Evolutionary conservation across 1,284 basidiomycete species (phyloP), one percentile per base, ranked within the genome.

Genomic region (Erythrobasidium hasegawianum): DNA sequence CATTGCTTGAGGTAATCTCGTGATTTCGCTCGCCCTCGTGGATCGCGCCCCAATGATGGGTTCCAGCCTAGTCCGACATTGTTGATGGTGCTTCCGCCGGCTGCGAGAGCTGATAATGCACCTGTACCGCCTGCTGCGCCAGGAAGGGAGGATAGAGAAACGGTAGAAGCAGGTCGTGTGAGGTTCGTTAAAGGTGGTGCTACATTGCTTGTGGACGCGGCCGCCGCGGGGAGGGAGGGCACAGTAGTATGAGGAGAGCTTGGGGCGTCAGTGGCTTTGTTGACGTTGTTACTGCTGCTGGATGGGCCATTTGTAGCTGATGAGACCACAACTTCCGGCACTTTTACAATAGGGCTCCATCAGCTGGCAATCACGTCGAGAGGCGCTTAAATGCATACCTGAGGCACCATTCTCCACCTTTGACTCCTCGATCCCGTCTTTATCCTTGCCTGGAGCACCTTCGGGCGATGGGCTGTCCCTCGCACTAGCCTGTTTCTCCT

Each of bases 1-100:
- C 96, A 96, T 79, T 98, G 95, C 79, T 98, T 97, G 72, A 99
- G 83, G 78, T 97, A 99, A 70, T 98, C 96, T 66, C 94, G 83
- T 80, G 91, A 95, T 70, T 91, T 84, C 47, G 93, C 92, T 72
- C 95, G 85, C 72, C 90, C 90, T 78, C 96, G 95, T 20, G 92
- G 90, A 78, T 98, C 93, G 70, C 88, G 86, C 61, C 68, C 68
- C 4, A 69, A 43, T 24, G 52, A 56, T 10, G 61, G 61, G 27
- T 64, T 64, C 61, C 61, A 64, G 8, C 50, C 53, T 13, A 64
- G 43, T 18, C 49, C 49, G 22, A 49, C 59, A 18, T 53, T 49
- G 18, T 61, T 61, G 49, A 61, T 61, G n/a, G 59, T 61, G 16
- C 47, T 59, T n/a, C 9, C 27, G n/a, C 43, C 24, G 26, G 27